phyloP scores from a whole-genome alignment of 2,329 filamentous ascomycete genomes.

The Aureobasidium sp. region DNA sequence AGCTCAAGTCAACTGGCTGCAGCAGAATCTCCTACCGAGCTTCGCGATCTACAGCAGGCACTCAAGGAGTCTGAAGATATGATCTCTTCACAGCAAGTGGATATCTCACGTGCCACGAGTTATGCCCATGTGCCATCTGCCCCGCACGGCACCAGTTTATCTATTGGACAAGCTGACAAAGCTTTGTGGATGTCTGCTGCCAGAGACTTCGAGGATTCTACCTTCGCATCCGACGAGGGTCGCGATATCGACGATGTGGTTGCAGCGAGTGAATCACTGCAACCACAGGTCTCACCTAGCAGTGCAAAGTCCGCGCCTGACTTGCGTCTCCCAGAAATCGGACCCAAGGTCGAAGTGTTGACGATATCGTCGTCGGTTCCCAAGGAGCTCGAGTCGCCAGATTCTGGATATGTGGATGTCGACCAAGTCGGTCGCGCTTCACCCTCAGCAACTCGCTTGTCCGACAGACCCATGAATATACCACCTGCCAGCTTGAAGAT shows the following conservation, averaged over 20 bases:
- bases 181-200: conserved; percentile 66
- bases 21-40: conserved; percentile 61
- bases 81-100: conserved; percentile 24
- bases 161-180: conserved; percentile 24
- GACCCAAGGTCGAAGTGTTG: not conserved
- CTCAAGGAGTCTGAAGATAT: conserved; percentile 49
- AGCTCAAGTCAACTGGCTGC: conserved; percentile 75
- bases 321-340: too few relatives aligned
- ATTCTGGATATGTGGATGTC: conserved; percentile 19
- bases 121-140: conserved; percentile 17
- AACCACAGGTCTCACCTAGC: not conserved
- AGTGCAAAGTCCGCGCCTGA: not conserved
- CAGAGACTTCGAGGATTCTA: conserved; percentile 43
- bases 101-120: conserved; percentile 28
- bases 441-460: not conserved
- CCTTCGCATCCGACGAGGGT: not conserved
- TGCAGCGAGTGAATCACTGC: too few relatives aligned
- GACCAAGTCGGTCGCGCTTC: not conserved
- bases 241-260: not conserved
- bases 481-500: not conserved
- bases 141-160: conserved; percentile 25
- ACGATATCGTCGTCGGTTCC: conserved; percentile 7
- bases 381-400: not conserved
- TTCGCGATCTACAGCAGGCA: conserved; percentile 56
- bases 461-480: not conserved